Base-by-base conservation (phyloP, 78 protist species). In the Pigoraptor vietnamica region DNA sequence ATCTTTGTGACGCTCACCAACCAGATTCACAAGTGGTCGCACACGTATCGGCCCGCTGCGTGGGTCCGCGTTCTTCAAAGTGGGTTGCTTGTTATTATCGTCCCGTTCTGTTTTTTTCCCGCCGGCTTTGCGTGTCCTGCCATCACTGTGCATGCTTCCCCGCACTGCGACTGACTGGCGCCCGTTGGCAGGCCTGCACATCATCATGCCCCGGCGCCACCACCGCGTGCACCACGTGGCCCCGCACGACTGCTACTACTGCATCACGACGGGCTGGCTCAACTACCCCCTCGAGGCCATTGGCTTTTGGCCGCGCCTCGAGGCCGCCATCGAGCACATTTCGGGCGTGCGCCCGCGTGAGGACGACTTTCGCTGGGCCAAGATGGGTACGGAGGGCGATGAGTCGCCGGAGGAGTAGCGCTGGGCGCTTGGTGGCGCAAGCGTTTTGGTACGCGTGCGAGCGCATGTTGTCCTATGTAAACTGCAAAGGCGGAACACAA, bases 231-330 rank as follows among this genome's bases (percentile, higher is more conserved):
- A 96, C 86, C 97, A 96, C 92, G 67, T 91, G 40, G 81, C 91
- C 48, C 93, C 93, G 81, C 91, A 92, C 86, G 97, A 96, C 37
- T 87, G 87, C 37, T 93, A 89, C 55, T 96, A 96, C 83, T 96
- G 97, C 91, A 96, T 96, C 89, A 96, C 97, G 25, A 96, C 92
- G 83, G 97, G 97, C 34, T 96, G 97, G 97, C 91, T 94, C 79
- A 96, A 96, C 38, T 32, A 32, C 23, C 88, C 88, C 38, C 38
- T 83, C 24, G 88, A 83, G 88, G 38, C 38, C 39, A 35, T 83
- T 83, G 39, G 38, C 88, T 83, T 83, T 35, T 83, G 88, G 88
- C 24, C 38, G 1, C 38, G 35, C 25, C 88, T 83, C 88, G 88
- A 83, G 88, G 2, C 21, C 39, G 9, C 23, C 39, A 29, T 83